Evolutionary conservation across 164 flowering plant species (phyloP).

Genomic region (Aristolochia fimbriata): DNA sequence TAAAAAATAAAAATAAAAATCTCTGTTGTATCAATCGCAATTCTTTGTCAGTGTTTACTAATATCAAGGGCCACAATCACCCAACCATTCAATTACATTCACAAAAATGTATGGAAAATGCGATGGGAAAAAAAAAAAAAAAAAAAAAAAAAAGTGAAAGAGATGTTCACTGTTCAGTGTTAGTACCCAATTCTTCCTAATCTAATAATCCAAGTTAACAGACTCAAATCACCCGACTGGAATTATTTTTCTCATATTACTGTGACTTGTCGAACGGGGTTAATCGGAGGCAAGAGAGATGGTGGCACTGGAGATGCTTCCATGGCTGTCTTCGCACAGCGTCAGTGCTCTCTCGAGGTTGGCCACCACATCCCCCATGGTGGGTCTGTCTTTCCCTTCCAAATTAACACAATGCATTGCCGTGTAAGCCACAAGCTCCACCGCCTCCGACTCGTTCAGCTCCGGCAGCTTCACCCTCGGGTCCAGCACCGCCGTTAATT

Average conservation of each 20-base stretch:
- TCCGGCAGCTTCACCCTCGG: slow-evolving; percentile 56
- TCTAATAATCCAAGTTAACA: no score
- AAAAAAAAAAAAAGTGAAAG: no score
- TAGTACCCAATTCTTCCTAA: no score
- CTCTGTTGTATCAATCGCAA: neutral
- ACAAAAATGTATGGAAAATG: neutral
- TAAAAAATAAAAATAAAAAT: no score
- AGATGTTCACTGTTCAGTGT: no score
- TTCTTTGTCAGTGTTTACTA: no score
- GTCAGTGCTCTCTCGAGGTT: slow-evolving; percentile 74
- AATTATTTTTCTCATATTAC: no score
- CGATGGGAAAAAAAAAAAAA: no score
- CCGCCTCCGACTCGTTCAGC: slow-evolving; percentile 64
- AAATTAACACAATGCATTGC: slow-evolving; percentile 85
- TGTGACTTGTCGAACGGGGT: neutral
- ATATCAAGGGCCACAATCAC: no score
- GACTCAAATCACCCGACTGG: no score
- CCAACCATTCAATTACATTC: no score
- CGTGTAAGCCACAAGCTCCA: slow-evolving; percentile 79
- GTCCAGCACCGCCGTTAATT: slow-evolving; percentile 52
- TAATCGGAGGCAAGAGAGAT: slow-evolving; percentile 44
- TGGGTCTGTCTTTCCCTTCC: slow-evolving; percentile 91
- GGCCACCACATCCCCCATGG: slow-evolving; percentile 78
- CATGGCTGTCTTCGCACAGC: slow-evolving; percentile 67
- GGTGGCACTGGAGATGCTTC: slow-evolving; percentile 61